Conservation (phyloP, 1,284 basidiomycete genomes). For the Rhodotorula sp. region DNA sequence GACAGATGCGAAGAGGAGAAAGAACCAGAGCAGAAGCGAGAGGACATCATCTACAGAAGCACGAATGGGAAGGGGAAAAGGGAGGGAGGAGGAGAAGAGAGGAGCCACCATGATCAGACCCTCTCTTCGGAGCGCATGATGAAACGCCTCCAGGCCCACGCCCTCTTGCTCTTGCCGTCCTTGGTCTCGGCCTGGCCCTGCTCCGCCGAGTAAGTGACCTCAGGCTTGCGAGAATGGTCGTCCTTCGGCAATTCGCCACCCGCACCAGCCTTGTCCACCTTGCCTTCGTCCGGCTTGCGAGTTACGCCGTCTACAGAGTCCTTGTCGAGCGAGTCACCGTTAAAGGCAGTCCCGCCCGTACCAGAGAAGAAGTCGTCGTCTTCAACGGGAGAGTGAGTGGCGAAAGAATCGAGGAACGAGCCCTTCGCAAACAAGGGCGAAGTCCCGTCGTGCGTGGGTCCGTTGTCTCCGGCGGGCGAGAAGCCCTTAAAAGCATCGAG, state of each 20-base stretch:
- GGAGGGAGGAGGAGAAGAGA: neutral
- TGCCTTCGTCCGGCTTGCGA: neutral
- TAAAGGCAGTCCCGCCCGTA: too few relatives aligned
- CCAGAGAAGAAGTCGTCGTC: too few relatives aligned
- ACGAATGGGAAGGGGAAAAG: neutral
- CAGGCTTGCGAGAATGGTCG: neutral
- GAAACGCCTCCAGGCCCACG: neutral
- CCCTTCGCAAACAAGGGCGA: neutral
- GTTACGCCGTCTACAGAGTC: neutral
- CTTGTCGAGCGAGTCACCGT: neutral
- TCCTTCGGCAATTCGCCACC: neutral
- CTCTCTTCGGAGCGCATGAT: neutral
- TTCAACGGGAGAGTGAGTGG: neutral
- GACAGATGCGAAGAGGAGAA: neutral
- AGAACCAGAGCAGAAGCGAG: neutral
- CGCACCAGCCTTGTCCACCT: neutral
- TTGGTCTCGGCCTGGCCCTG: neutral
- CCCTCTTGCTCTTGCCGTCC: neutral
- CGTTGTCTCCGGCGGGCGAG: neutral
- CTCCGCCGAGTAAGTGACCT: neutral
- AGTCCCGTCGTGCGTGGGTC: neutral
- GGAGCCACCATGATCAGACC: neutral
- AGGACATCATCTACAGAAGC: neutral
- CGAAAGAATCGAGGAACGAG: neutral
- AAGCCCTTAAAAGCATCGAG: neutral